Percentiles rank a stretch among this genome's conserved stretches.
Evolutionary conservation across 805 yeast genomes (phyloP).

Genomic region (Sugiyamaella smithiae): DNA sequence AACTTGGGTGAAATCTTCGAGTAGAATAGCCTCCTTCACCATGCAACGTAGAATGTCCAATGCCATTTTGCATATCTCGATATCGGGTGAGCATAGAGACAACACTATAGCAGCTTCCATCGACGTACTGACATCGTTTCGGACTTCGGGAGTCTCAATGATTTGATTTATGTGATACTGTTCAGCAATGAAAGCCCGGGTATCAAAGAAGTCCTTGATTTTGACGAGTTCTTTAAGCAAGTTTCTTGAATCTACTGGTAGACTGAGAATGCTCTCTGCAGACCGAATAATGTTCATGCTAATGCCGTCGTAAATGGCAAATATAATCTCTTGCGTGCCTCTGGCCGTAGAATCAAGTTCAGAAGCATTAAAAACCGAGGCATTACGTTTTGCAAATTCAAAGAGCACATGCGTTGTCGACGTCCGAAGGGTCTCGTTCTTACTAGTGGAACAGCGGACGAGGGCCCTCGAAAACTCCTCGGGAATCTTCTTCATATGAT

Average conservation of each 20-base stretch:
- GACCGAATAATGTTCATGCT: constrained; percentile 39
- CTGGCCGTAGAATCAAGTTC: constrained; percentile 1
- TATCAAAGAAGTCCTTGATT: constrained; percentile 7
- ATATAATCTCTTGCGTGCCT: constrained; percentile 16
- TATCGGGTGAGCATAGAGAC: constrained; percentile 50
- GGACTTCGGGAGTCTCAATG: constrained; percentile 6
- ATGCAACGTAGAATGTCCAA: constrained; percentile 40
- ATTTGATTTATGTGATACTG: constrained; percentile 1
- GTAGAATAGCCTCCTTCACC: constrained; percentile 27
- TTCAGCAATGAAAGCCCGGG: constrained; percentile 6
- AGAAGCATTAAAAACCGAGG: neutral
- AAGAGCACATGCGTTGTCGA: constrained; percentile 16
- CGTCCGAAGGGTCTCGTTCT: constrained; percentile 12
- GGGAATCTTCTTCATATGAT: constrained; percentile 2
- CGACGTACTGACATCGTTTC: constrained; percentile 24
- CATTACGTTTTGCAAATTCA: constrained; percentile 10
- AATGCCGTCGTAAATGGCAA: constrained; percentile 17
- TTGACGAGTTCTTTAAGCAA: constrained; percentile 13
- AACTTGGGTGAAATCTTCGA: constrained; percentile 23
- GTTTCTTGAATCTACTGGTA: constrained; percentile 29
- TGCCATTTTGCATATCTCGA: constrained; percentile 49
- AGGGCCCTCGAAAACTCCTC: constrained; percentile 15
- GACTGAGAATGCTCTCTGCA: constrained; percentile 40
- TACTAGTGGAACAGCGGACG: constrained; percentile 18
- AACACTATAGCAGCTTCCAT: constrained; percentile 52